phyloP scores from a whole-genome alignment of 1,139 yeast genomes.

The Yamadazyma buinensis region DNA sequence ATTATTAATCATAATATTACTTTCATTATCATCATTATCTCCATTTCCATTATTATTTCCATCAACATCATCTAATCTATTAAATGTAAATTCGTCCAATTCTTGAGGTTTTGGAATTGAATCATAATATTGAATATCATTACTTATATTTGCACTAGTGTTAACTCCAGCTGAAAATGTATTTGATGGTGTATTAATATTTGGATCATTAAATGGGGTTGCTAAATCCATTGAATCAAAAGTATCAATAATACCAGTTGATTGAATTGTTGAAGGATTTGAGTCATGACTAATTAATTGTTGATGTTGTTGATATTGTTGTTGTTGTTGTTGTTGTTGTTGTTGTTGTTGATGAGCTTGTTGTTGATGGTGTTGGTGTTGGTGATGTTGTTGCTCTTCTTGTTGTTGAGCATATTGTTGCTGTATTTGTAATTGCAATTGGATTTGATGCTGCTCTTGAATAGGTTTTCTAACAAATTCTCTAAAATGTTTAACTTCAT shows the following conservation, averaged over 20 bases:
- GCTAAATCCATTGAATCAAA: conserved; percentile 15
- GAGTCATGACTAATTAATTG: conserved; percentile 12
- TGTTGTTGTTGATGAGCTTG: conserved; percentile 26
- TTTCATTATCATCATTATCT: too few relatives aligned
- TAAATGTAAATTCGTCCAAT: conserved; percentile 36
- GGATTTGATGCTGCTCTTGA: conserved; percentile 58
- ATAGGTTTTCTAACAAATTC: conserved; percentile 76
- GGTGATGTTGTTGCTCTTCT: conserved; percentile 45
- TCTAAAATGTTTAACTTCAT: conserved; percentile 79
- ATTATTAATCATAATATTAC: too few relatives aligned
- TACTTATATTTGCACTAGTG: conserved; percentile 24
- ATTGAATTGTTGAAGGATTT: conserved; percentile 12
- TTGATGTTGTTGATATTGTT: conserved; percentile 34
- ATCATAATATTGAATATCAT: conserved; percentile 29
- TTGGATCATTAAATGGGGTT: conserved; percentile 13
- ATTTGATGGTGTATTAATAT: conserved; percentile 8
- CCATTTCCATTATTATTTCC: too few relatives aligned
- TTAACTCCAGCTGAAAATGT: conserved; percentile 24
- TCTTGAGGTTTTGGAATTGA: conserved; percentile 48
- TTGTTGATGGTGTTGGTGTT: conserved; percentile 28
- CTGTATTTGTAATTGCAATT: conserved; percentile 34
- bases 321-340: conserved; percentile 51
- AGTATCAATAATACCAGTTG: neutral
- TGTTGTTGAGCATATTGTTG: conserved; percentile 28
- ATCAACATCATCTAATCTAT: conserved; percentile 12